Evolutionary conservation across 2,329 filamentous ascomycete genomes (phyloP).

Genomic region (Anthostomella pinea): DNA sequence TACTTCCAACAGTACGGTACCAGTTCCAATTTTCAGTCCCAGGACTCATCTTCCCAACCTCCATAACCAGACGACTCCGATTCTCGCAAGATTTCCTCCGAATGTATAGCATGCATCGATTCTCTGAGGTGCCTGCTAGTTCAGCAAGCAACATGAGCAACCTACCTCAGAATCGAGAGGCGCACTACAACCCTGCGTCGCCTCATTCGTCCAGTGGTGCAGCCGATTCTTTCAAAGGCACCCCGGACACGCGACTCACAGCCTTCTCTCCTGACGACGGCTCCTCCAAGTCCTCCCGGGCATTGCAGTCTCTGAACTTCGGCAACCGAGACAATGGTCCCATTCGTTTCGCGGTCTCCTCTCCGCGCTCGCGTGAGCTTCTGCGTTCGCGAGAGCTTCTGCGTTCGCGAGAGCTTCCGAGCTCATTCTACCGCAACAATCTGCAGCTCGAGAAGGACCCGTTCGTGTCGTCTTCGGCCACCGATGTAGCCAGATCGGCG

Average conservation of each 20-base stretch:
- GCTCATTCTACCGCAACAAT: slow-evolving; percentile 19
- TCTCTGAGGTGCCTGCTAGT: too few relatives aligned
- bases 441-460: slow-evolving; percentile 45
- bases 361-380: slow-evolving; percentile 25
- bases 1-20: too few relatives aligned
- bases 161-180: slow-evolving; percentile 41
- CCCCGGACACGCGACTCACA: slow-evolving; percentile 63
- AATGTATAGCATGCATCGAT: too few relatives aligned
- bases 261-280: slow-evolving; percentile 61
- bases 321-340: slow-evolving; percentile 29
- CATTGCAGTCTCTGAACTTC: slow-evolving; percentile 32
- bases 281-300: slow-evolving; percentile 42
- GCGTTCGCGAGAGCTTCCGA: slow-evolving; percentile 20
- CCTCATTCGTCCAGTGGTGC: slow-evolving; percentile 51
- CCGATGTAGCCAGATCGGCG: slow-evolving; percentile 30
- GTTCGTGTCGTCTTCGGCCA: slow-evolving; percentile 43
- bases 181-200: slow-evolving; percentile 43
- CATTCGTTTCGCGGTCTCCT: slow-evolving; percentile 21
- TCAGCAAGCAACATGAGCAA: slow-evolving; percentile 33
- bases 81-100: too few relatives aligned
- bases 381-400: too few relatives aligned
- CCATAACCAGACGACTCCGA: too few relatives aligned
- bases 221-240: slow-evolving; percentile 57
- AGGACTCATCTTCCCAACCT: too few relatives aligned
- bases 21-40: too few relatives aligned